Evolutionary conservation across 768 basidiomycete genomes (phyloP).

Genomic region (Dentipellis fragilis): DNA sequence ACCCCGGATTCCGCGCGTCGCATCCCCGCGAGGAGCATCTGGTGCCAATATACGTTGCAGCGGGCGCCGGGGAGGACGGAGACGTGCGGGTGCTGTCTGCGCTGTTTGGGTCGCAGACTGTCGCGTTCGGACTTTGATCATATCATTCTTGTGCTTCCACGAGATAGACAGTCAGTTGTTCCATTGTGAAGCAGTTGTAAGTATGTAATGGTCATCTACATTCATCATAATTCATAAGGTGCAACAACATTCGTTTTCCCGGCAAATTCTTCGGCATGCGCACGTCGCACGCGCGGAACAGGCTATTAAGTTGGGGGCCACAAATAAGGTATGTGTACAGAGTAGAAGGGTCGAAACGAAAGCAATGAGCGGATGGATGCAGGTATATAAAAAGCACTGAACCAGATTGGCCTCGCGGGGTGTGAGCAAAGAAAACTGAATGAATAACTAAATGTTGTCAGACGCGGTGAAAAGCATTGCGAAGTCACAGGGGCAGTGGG

Average conservation of each 20-base stretch:
- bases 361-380: not conserved
- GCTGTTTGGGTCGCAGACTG: constrained; percentile 49
- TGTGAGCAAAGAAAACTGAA: not conserved
- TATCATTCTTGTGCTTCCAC: too few species aligned
- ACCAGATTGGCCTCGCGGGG: not conserved
- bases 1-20: constrained; percentile 51
- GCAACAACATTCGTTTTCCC: too few species aligned
- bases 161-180: not conserved
- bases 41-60: constrained; percentile 68
- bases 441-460: not conserved
- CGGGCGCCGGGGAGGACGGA: constrained; percentile 58
- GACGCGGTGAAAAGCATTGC: too few species aligned
- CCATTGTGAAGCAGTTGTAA: too few species aligned
- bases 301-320: too few species aligned
- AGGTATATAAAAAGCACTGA: not conserved
- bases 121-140: constrained; percentile 49
- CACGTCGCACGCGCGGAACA: too few species aligned
- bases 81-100: constrained; percentile 38
- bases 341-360: too few species aligned
- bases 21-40: constrained; percentile 81
- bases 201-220: too few species aligned
- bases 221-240: too few species aligned
- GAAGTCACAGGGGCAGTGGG: too few species aligned
- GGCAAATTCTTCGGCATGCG: too few species aligned
- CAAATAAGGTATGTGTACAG: too few species aligned